A percentile compares a stretch with the other conserved stretches of the same genome.
Conservation (phyloP, 345 rosid species). For the Citrus australasica region DNA sequence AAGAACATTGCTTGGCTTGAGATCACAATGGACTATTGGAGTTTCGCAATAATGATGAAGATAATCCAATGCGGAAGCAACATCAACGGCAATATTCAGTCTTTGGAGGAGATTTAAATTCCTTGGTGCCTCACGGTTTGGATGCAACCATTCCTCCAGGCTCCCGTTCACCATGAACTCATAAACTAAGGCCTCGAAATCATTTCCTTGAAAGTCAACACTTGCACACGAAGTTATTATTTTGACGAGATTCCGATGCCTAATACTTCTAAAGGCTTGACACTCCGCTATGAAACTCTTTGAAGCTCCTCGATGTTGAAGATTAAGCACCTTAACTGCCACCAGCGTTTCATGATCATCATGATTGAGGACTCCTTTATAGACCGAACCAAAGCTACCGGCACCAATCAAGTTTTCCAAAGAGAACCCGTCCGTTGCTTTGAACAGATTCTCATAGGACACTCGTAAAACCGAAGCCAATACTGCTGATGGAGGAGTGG, state of each 20-base stretch:
- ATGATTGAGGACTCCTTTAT: constrained; percentile 16
- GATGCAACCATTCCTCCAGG: constrained; percentile 17
- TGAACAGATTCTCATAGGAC: constrained; percentile 20
- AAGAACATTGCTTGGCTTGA: constrained; percentile 13
- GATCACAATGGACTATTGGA: constrained; percentile 24
- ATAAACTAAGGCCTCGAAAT: constrained; percentile 31
- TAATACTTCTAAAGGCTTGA: constrained; percentile 14
- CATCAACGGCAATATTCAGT: background rate
- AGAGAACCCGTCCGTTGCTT: constrained; percentile 24
- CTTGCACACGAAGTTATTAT: constrained; percentile 27
- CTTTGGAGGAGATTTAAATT: background rate
- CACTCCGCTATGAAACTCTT: constrained; percentile 30
- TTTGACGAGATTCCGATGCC: constrained; percentile 32
- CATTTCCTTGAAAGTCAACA: constrained; percentile 17
- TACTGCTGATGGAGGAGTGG: background rate
- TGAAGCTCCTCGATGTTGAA: constrained; percentile 14
- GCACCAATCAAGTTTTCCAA: constrained; percentile 17
- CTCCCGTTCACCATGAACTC: constrained; percentile 16
- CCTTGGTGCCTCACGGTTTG: background rate
- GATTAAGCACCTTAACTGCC: constrained; percentile 4
- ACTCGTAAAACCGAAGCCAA: background rate
- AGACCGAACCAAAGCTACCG: constrained; percentile 27
- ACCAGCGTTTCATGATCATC: background rate
- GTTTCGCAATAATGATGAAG: constrained; percentile 16
- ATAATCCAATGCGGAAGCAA: constrained; percentile 18